Evolutionary conservation across 164 flowering plant genomes (phyloP).

Genomic region (Malania oleifera): DNA sequence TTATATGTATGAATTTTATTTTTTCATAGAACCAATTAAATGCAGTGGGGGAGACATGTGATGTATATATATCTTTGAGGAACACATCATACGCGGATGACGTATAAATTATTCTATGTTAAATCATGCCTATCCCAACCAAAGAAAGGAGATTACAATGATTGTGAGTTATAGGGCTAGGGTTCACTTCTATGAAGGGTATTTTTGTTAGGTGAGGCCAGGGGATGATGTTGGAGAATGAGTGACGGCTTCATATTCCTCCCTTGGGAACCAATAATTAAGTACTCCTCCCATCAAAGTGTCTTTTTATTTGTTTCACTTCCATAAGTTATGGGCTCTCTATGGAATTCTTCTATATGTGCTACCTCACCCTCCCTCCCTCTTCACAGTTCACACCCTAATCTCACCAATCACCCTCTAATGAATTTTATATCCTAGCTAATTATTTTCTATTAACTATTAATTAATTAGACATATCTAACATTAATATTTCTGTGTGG

Average conservation of each 20-base stretch:
- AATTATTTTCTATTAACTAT: too few species aligned
- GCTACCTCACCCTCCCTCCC: background rate
- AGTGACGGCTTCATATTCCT: conserved; percentile 50
- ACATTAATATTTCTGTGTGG: too few species aligned
- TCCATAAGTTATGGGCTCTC: conserved; percentile 33
- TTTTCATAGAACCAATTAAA: too few species aligned
- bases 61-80: too few species aligned
- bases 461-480: too few species aligned
- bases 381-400: background rate
- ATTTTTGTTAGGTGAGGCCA: conserved; percentile 35
- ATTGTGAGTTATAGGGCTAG: conserved; percentile 21
- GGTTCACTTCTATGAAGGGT: conserved; percentile 22
- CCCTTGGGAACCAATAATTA: conserved; percentile 23
- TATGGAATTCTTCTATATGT: background rate
- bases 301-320: conserved; percentile 22
- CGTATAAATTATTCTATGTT: background rate
- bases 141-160: conserved; percentile 17
- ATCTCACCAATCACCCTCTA: background rate
- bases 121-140: conserved; percentile 10
- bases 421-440: too few species aligned
- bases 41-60: too few species aligned
- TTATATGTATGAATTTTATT: too few species aligned
- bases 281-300: conserved; percentile 7
- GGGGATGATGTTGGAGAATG: conserved; percentile 32
- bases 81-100: conserved; percentile 13